Percentiles rank a stretch among this genome's conserved stretches.
Conservation (phyloP, 768 basidiomycete genomes). For the Artomyces pyxidatus region DNA sequence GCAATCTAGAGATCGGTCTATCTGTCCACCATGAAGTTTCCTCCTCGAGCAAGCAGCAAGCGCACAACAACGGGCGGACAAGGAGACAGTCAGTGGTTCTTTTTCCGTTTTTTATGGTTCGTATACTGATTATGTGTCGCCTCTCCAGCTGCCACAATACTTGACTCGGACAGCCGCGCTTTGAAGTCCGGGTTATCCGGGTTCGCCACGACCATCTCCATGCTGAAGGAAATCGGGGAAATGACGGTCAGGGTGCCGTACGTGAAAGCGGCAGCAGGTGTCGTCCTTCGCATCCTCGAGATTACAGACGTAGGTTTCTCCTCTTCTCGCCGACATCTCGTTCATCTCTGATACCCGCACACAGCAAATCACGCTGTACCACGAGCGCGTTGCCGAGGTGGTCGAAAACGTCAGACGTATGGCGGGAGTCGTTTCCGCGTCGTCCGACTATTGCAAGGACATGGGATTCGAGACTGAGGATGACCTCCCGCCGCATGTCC, state of each 20-base stretch:
- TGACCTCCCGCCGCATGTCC: no score
- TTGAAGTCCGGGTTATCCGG: no score
- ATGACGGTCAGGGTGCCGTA: neutral
- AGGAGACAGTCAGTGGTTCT: no score
- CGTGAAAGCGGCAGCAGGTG: neutral
- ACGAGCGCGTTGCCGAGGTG: neutral
- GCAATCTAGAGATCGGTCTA: no score
- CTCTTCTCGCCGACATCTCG: neutral
- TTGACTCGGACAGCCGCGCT: no score
- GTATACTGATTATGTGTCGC: no score
- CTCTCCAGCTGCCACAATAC: no score
- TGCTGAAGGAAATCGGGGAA: neutral
- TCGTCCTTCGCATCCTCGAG: neutral
- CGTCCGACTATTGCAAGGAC: neutral
- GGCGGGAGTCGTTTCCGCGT: neutral
- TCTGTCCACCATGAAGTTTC: no score
- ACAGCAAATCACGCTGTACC: neutral
- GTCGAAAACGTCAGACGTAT: neutral
- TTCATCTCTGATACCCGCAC: neutral
- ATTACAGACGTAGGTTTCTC: neutral
- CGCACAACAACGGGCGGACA: no score
- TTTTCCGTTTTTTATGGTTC: no score
- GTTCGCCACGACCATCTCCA: neutral
- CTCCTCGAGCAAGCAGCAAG: no score
- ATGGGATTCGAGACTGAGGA: no score